These are phyloP conservation scores for Rhodomyrtus psidioides DNA, from an alignment of 441 rosid genomes.

Conservation along the genomic window DNA sequence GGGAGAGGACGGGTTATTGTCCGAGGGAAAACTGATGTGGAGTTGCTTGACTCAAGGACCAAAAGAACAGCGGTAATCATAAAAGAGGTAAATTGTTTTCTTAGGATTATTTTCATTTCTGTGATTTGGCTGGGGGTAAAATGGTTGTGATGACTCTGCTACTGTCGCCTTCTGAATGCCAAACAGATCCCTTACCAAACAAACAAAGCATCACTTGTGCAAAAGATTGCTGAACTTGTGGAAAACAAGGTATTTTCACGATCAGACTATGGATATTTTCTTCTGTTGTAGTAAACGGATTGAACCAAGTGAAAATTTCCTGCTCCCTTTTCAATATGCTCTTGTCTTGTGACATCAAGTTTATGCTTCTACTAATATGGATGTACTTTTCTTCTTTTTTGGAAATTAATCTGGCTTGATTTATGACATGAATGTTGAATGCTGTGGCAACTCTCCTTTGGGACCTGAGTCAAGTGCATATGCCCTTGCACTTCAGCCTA, in stretches of 20 bases:
- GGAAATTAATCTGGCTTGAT: neutral
- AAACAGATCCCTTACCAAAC: constrained; percentile 88
- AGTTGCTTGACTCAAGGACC: constrained; percentile 73
- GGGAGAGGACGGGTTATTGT: constrained; percentile 79
- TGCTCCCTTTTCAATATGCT: neutral
- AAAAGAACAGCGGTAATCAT: constrained; percentile 76
- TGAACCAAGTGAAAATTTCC: neutral
- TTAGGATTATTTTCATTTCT: neutral
- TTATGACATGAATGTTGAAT: neutral
- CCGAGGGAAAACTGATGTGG: constrained; percentile 82
- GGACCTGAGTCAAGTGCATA: neutral
- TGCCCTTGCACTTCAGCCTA: neutral
- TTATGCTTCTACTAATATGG: neutral
- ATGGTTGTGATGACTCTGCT: constrained; percentile 1
- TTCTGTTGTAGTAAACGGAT: neutral
- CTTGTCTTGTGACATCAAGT: neutral
- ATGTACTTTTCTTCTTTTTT: neutral
- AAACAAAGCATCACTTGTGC: constrained; percentile 85
- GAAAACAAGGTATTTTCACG: constrained; percentile 64
- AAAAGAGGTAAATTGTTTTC: constrained; percentile 56
- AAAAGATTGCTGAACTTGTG: constrained; percentile 97
- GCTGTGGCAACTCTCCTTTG: neutral
- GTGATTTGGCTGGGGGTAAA: neutral
- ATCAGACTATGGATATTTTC: neutral
- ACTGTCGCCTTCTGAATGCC: constrained; percentile 13